These are phyloP conservation scores for Rhizopogon vesiculosus DNA, from an alignment of 768 basidiomycete species.

Conservation along the genomic window DNA sequence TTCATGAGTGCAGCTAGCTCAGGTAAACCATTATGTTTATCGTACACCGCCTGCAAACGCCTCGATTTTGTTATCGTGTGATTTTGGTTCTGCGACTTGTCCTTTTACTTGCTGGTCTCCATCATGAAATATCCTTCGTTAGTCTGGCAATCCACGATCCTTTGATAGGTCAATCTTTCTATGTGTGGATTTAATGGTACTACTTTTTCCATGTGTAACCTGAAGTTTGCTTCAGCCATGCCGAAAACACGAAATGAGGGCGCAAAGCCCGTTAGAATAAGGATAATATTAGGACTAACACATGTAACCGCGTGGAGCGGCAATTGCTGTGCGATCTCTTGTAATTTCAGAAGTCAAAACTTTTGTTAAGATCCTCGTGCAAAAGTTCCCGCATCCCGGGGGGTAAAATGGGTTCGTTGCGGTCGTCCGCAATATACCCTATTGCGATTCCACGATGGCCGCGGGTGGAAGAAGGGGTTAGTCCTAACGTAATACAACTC, in stretches of 20 bases:
- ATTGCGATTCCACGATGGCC: neutral
- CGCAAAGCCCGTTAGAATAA: neutral
- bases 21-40: too few relatives aligned
- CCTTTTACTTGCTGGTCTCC: neutral
- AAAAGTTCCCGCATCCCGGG: slow-evolving; percentile 87
- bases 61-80: too few relatives aligned
- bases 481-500: neutral
- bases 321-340: neutral
- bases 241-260: neutral
- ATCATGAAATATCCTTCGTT: neutral
- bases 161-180: neutral
- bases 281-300: neutral
- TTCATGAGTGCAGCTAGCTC: too few relatives aligned
- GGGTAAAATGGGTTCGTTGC: slow-evolving; percentile 68
- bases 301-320: neutral
- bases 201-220: neutral
- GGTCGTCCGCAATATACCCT: slow-evolving; percentile 47
- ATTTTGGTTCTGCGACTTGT: too few relatives aligned
- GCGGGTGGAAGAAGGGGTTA: neutral
- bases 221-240: neutral
- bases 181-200: neutral
- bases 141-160: neutral
- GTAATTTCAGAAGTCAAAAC: slow-evolving; percentile 68
- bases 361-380: slow-evolving; percentile 80
- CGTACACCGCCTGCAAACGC: too few relatives aligned